Base-by-base conservation (phyloP, 1,284 basidiomycete genomes). In the Pisolithus thermaeus region DNA sequence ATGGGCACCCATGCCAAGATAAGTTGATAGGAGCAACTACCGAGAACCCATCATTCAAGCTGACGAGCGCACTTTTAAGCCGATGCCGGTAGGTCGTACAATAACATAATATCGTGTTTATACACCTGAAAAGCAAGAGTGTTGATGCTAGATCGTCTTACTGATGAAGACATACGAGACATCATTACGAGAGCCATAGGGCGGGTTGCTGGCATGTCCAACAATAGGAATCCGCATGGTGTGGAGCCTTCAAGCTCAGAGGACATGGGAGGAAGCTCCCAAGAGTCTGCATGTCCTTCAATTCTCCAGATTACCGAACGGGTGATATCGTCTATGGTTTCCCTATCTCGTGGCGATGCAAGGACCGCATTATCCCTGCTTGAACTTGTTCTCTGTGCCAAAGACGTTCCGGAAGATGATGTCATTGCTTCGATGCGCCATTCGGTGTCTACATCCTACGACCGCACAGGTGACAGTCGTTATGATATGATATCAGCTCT, bases 401-500 rank as follows among this genome's bases (percentile, higher is more conserved):
- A 61, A 11, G 59, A 63, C 18, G 66, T 69, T 1, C 59, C 67
- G 12, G 77, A 82, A 58, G 61, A 65, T n/a, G 62, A 64, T n/a
- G 63, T 86, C 12, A 67, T 84, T 35, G 56, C 64, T 14, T 70
- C 73, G 27, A 66, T 87, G 44, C 77, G 78, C 51, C 72, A 70
- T 46, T 82, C 80, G 25, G 79, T 83, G 3, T 76, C 78, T 5
- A 76, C 76, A 8, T 76, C 78, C 12, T 92, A 90, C 61, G 87
- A 92, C 63, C 77, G 89, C 43, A 80, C 78, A 2, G 87, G 88
- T 2, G 90, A 92, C 56, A 77, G 79, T 59, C 79, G 80, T 55
- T 95, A 93, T 66, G 90, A 95, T 65, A 85, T 92, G 76, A 95
- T 96, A 58, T 87, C 83, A 28, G 92, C 92, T 6, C 69, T 92